Conservation (phyloP, 352 stramenopile species). For the Phytopythium sindhum region DNA sequence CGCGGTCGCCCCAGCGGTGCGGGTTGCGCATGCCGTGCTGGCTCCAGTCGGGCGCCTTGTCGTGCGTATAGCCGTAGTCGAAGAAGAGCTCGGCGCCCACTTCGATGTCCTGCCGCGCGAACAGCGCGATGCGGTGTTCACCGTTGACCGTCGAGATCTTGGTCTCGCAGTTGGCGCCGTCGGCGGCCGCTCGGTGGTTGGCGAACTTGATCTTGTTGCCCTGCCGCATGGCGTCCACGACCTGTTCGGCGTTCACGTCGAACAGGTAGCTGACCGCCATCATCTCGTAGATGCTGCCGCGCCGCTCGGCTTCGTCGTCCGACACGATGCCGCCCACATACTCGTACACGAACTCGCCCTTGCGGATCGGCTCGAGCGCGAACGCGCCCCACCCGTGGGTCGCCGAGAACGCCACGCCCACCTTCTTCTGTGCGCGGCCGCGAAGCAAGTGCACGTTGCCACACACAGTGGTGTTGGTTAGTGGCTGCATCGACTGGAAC, state of each 20-base stretch:
- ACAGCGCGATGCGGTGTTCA: slow-evolving; percentile 91
- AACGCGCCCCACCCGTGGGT: slow-evolving; percentile 75
- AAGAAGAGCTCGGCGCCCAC: slow-evolving; percentile 79
- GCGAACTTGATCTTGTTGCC: slow-evolving; percentile 95
- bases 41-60: slow-evolving; percentile 60
- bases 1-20: slow-evolving; percentile 14
- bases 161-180: slow-evolving; percentile 74
- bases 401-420: slow-evolving; percentile 61
- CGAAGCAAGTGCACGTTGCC: slow-evolving; percentile 63
- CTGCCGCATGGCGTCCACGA: slow-evolving; percentile 90
- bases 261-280: slow-evolving; percentile 88
- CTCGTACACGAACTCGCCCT: slow-evolving; percentile 71
- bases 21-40: slow-evolving; percentile 20
- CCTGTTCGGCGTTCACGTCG: slow-evolving; percentile 88
- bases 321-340: slow-evolving; percentile 71
- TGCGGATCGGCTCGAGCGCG: slow-evolving; percentile 55
- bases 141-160: slow-evolving; percentile 85
- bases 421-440: slow-evolving; percentile 47
- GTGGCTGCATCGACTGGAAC: slow-evolving; percentile 14
- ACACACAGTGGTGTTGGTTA: slow-evolving; percentile 24
- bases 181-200: slow-evolving; percentile 63
- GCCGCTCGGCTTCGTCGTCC: slow-evolving; percentile 74
- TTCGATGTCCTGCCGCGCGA: slow-evolving; percentile 85
- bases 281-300: slow-evolving; percentile 82
- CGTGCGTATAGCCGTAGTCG: slow-evolving; percentile 72